Conservation (phyloP, 768 basidiomycete genomes). For the Coprinellus micaceus region DNA sequence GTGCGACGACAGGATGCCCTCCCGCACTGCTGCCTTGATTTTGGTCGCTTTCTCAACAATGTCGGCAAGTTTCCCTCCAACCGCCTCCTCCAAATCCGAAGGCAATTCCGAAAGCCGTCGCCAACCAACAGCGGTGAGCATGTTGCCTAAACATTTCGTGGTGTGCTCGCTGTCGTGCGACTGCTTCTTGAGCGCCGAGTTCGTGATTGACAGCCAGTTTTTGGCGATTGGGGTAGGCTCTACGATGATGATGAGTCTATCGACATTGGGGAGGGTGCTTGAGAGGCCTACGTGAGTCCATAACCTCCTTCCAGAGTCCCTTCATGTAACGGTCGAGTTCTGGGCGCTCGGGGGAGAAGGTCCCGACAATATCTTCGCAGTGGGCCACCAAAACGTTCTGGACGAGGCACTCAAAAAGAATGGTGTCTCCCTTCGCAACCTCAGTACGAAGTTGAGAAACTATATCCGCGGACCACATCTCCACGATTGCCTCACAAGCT, state of each 20-base stretch:
- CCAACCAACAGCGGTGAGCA: too few species aligned
- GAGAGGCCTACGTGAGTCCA: neutral
- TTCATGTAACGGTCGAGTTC: neutral
- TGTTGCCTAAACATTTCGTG: too few species aligned
- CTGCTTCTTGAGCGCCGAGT: neutral
- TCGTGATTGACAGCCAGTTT: neutral
- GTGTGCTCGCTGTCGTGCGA: too few species aligned
- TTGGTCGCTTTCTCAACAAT: neutral
- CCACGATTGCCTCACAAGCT: neutral
- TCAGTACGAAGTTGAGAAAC: neutral
- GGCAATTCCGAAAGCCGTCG: neutral
- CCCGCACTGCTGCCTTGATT: neutral
- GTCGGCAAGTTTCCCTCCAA: neutral
- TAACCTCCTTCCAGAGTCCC: neutral
- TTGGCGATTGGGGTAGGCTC: neutral
- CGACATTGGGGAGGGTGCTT: neutral
- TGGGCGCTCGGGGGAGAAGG: neutral
- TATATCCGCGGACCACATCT: neutral
- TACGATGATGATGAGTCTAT: neutral
- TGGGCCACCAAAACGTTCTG: neutral
- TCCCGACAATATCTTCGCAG: neutral
- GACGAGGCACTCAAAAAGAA: neutral
- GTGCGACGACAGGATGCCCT: neutral
- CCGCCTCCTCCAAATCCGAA: neutral
- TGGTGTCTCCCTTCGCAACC: neutral